A percentile compares a stretch with the other conserved stretches of the same genome.
These are phyloP conservation scores for Amanita muscaria DNA, from an alignment of 768 basidiomycete species.

Conservation along the genomic window DNA sequence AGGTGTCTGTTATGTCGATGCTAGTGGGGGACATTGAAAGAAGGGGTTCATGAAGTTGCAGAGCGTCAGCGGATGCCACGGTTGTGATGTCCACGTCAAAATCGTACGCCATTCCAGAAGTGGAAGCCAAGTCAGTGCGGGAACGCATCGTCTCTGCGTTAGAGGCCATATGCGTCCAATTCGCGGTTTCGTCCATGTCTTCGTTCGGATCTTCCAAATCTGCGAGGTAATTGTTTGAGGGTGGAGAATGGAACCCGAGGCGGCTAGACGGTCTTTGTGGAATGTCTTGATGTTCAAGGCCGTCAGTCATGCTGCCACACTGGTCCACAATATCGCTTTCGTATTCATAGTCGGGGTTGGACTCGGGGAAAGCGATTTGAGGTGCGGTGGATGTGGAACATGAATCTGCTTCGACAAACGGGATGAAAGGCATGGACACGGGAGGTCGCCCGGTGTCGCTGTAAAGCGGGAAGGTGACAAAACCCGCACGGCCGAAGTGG, in stretches of 20 bases:
- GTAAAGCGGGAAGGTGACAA: too few species aligned
- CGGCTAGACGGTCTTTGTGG: conserved; percentile 43
- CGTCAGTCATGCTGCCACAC: conserved; percentile 6
- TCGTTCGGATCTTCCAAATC: conserved; percentile 6
- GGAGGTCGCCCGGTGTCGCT: too few species aligned
- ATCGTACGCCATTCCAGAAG: neutral
- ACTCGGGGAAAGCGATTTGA: too few species aligned
- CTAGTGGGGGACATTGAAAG: neutral
- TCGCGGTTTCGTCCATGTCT: neutral
- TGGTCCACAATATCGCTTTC: conserved; percentile 20
- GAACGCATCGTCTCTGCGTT: neutral
- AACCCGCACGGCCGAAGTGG: too few species aligned
- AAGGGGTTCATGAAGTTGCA: neutral
- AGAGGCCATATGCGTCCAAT: neutral
- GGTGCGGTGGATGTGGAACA: too few species aligned
- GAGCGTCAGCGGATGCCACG: neutral
- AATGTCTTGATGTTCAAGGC: conserved; percentile 11
- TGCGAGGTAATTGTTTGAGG: conserved; percentile 10
- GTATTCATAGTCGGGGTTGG: conserved; percentile 10
- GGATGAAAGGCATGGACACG: too few species aligned
- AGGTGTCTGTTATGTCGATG: neutral
- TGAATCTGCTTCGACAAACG: too few species aligned
- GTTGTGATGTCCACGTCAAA: conserved; percentile 5
- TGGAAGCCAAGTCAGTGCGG: neutral
- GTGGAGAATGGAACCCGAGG: conserved; percentile 33